Evolutionary conservation across 1,139 yeast species (phyloP), one percentile per base, ranked within the genome.

Genomic region (Kodamaea sp.): DNA sequence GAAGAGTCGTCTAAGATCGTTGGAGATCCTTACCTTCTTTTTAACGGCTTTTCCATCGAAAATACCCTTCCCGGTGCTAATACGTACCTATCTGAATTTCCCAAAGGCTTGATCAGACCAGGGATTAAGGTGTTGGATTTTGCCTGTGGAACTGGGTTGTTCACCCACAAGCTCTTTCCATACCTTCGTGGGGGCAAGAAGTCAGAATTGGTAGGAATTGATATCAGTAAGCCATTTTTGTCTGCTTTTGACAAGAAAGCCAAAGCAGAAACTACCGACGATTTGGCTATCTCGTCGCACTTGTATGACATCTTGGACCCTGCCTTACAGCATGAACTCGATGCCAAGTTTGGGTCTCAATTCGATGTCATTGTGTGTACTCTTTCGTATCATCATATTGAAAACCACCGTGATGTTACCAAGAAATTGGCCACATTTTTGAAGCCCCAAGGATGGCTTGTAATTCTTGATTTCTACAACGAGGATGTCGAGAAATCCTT

Each of bases 141-240:
- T 46, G 75, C 74, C 2, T 70, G 75, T 43, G 76, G 76, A 2
- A 61, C 73, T 0, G 76, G 75, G 0, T 37, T 66, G 12, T 55
- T 66, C 11, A 57, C 67, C 2, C 47, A 53, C 37, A 50, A 50
- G 15, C 38, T 69, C 15, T 53, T 51, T 2, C 66, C 68, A 1
- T 61, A 57, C 37, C 42, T 66, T 15, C 38, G 35, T 5, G 44
- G 47, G 3, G 37, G 39, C 4, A 24, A 34, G 8, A 26, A 33
- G 10, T 41, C 55, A 5, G 56, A 57, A 25, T 39, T 66, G 7
- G 48, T 55, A 4, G 75, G 75, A 0, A 44, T 69, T 14, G 76
- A 70, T 38, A 61, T 70, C 35, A 67, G 63, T 35, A 44, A 50
- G 10, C 45, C 42, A 7, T 57, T 63, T 29, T 47, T 69, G 24